A percentile compares a stretch with the other conserved stretches of the same genome.
Conservation (phyloP, 225 moss, liverwort and hornwort genomes). For the Rhytidiadelphus loreus region DNA sequence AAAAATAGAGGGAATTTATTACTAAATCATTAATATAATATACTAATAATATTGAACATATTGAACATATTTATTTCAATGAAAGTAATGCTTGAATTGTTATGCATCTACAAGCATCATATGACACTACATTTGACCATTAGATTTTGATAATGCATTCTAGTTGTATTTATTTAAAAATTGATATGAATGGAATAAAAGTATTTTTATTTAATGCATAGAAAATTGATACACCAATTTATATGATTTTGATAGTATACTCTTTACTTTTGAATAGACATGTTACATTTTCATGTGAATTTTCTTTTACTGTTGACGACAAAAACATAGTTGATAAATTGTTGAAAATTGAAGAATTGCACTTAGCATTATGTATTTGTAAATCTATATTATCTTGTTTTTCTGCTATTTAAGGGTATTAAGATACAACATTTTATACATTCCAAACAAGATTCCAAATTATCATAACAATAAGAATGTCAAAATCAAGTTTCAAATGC, state of each 20-base stretch:
- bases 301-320: not conserved
- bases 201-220: too few relatives aligned
- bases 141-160: not conserved
- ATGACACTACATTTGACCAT: not conserved
- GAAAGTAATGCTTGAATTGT: not conserved
- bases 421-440: not conserved
- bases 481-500: not conserved
- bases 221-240: not conserved
- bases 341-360: not conserved
- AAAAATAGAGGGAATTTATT: too few relatives aligned
- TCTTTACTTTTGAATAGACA: too few relatives aligned
- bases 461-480: too few relatives aligned
- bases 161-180: not conserved
- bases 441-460: too few relatives aligned
- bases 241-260: not conserved
- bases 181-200: accelerated
- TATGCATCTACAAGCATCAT: not conserved
- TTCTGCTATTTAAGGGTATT: not conserved
- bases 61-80: too few relatives aligned
- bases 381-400: not conserved
- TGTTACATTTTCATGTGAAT: not conserved
- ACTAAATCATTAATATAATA: not conserved
- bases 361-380: not conserved
- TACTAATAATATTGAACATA: not conserved
- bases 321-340: not conserved